Conservation (phyloP, 805 yeast species). For the Saccharomycopsis fodiens region DNA sequence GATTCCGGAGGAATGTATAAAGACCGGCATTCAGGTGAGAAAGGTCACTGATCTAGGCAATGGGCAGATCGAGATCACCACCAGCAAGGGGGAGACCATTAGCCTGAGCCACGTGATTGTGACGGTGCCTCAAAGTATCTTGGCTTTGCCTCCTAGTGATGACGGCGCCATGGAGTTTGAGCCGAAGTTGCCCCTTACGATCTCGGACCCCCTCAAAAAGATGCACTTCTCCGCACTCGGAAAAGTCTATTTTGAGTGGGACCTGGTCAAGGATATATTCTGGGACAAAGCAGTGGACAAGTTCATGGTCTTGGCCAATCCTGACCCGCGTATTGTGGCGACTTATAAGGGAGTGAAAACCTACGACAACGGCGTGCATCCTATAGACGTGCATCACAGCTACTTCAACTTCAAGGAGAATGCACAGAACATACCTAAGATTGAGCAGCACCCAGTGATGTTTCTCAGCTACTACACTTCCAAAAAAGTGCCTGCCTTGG, state of each 20-base stretch:
- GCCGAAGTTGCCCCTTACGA: slow-evolving; percentile 45
- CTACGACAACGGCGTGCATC: slow-evolving; percentile 31
- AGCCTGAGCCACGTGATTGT: slow-evolving; percentile 54
- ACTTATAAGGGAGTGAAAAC: slow-evolving; percentile 39
- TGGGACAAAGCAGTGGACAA: slow-evolving; percentile 54
- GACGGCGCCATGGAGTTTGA: slow-evolving; percentile 47
- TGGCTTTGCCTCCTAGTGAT: slow-evolving; percentile 33
- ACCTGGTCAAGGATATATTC: slow-evolving; percentile 35
- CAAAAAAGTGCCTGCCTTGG: slow-evolving; percentile 44
- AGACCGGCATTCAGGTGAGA: slow-evolving; percentile 35
- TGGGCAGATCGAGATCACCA: slow-evolving; percentile 22
- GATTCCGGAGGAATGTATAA: slow-evolving; percentile 35
- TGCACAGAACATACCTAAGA: slow-evolving; percentile 27
- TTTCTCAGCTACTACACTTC: slow-evolving; percentile 52
- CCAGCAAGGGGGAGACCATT: slow-evolving; percentile 27
- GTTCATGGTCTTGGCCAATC: slow-evolving; percentile 37
- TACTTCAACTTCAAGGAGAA: slow-evolving; percentile 22
- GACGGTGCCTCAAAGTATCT: slow-evolving; percentile 70
- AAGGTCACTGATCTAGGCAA: slow-evolving; percentile 29
- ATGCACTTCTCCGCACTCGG: slow-evolving; percentile 66
- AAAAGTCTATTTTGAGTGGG: slow-evolving; percentile 62
- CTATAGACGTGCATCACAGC: slow-evolving; percentile 12
- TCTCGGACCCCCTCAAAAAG: slow-evolving; percentile 36
- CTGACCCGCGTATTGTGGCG: slow-evolving; percentile 42
- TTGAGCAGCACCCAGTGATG: slow-evolving; percentile 54